Conservation (phyloP, 1,284 basidiomycete genomes). For the Pisolithus thermaeus region DNA sequence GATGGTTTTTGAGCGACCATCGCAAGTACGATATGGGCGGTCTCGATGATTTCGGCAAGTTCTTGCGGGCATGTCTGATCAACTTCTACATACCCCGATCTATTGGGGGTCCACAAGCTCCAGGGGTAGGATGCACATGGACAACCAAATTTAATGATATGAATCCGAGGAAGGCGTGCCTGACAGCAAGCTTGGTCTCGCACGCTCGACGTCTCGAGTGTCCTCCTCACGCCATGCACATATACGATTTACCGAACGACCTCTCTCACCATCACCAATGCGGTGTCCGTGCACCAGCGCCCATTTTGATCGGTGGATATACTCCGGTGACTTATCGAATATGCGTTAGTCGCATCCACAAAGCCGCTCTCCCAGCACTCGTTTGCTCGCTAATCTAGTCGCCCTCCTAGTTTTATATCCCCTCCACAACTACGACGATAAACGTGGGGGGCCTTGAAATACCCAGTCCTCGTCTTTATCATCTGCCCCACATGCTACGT, state of each 20-base stretch:
- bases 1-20: neutral
- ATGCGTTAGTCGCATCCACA: neutral
- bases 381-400: no score
- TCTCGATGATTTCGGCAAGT: no score
- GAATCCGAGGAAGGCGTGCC: no score
- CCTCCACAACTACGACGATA: no score
- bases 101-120: neutral
- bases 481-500: neutral
- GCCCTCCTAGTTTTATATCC: no score
- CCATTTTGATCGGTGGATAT: conserved; percentile 4
- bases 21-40: no score
- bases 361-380: neutral
- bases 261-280: conserved; percentile 15
- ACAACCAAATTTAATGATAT: neutral
- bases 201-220: no score
- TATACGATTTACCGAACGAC: conserved; percentile 2
- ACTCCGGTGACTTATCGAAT: neutral
- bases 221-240: neutral
- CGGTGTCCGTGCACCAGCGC: conserved; percentile 17
- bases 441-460: no score
- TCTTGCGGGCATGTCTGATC: no score
- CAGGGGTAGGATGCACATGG: neutral
- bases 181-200: no score
- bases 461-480: no score
- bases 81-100: no score